Evolutionary conservation across 2,329 filamentous ascomycete species (phyloP), one percentile per base, ranked within the genome.

Genomic region (Aspergillus persii): DNA sequence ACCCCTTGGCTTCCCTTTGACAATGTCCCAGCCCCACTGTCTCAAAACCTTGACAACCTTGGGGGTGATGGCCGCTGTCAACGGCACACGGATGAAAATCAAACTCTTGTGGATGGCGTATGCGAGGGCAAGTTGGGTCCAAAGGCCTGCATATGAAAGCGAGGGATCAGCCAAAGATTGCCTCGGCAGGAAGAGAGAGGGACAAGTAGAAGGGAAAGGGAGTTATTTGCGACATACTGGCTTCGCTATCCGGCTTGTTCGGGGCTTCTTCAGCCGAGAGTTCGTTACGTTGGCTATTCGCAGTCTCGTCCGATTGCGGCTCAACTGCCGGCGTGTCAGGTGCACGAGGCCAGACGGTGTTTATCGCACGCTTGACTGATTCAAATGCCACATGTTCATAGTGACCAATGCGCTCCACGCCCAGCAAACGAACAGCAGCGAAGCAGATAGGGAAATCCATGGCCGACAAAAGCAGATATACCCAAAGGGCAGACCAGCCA

Each of bases 41-140:
- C 94, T 83, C 30, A 99, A 80, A 11, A 87, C 85, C 77, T 92
- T 96, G 69, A 97, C 95, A n/a, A 98, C 88, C 77, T 96, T 97
- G 1, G 95, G 95, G 8, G 91, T 92, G 36, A 98, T 83, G 2
- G 92, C 94, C 11, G 91, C 92, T 1, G 95, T 95, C 63, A 98
- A 79, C 8, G 95, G 95, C 8, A 99, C 92, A n/a, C 95, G 86
- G 65, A 98, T 76, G 76, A 99, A 96, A 70, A 99, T 97, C 76
- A 98, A 92, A 68, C 90, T 96, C 80, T 99, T 99, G 82, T 99
- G 95, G 59, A 99, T 91, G 30, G 94, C 94, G 72, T 99, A 99
- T 11, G 95, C 95, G 52, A 99, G 84, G 15, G 91, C 92, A 31
- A 99, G 81, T 73, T 97, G 92, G 8, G 95, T 98, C 85, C 86